Evolutionary conservation across 2,329 filamentous ascomycete species (phyloP).

Genomic region (Daldinia sp.): DNA sequence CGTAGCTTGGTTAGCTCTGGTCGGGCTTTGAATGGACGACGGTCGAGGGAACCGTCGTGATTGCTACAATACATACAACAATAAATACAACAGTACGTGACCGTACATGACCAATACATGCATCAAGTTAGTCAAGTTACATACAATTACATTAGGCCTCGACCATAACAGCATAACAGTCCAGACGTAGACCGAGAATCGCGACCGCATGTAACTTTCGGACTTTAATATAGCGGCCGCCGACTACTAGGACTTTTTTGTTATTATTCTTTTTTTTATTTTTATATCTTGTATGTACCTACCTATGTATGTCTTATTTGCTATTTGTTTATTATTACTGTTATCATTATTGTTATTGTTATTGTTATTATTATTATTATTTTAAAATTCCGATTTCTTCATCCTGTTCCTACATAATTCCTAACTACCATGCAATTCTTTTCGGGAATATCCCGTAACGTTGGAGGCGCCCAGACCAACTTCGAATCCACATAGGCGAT

Average conservation of each 20-base stretch:
- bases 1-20: conserved; percentile 21
- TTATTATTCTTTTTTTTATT: conserved; percentile 1
- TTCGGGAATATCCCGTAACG: conserved; percentile 3
- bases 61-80: conserved; percentile 32
- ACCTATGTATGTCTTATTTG: too few relatives aligned
- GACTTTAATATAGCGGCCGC: conserved; percentile 36
- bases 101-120: too few relatives aligned
- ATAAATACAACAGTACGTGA: background rate
- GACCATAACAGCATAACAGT: conserved; percentile 1
- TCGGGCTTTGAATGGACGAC: conserved; percentile 31
- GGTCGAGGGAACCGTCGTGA: conserved; percentile 39
- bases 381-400: too few relatives aligned
- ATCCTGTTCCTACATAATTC: background rate
- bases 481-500: conserved; percentile 25
- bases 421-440: background rate
- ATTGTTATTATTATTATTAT: background rate
- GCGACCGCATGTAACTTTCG: conserved; percentile 30
- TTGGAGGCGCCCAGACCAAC: conserved; percentile 31
- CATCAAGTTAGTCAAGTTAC: too few relatives aligned
- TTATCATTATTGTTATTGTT: background rate
- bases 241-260: conserved; percentile 25
- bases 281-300: too few relatives aligned
- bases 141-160: background rate
- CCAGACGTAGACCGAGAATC: conserved; percentile 13
- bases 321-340: background rate